These are phyloP conservation scores for Hura crepitans DNA, from an alignment of 441 rosid species.

Conservation along the genomic window DNA sequence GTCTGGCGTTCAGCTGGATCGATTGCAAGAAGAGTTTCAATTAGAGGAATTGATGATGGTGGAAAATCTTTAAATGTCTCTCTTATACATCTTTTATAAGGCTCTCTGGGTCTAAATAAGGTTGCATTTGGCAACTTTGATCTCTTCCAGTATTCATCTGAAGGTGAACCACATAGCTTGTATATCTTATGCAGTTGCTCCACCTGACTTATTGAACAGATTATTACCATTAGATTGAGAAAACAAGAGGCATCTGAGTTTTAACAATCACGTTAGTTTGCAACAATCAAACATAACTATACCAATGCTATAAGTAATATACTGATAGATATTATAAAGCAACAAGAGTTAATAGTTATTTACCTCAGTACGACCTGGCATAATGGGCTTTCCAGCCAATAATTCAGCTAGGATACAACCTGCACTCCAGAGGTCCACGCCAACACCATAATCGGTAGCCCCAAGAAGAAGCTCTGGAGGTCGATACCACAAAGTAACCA, in stretches of 20 bases:
- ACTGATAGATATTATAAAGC: too few relatives aligned
- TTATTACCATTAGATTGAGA: conserved; percentile 5
- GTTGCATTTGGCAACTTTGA: conserved; percentile 86
- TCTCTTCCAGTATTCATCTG: conserved; percentile 91
- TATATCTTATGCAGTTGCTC: conserved; percentile 91
- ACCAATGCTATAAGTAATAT: neutral
- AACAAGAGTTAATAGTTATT: conserved; percentile 2
- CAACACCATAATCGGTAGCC: conserved; percentile 83
- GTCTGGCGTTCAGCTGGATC: conserved; percentile 87
- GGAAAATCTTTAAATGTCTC: conserved; percentile 85
- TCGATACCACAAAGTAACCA: conserved; percentile 89
- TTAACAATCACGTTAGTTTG: neutral
- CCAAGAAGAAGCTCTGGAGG: conserved; percentile 96
- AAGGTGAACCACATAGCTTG: conserved; percentile 84
- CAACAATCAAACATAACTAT: neutral
- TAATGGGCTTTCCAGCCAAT: conserved; percentile 80
- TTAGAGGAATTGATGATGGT: conserved; percentile 66
- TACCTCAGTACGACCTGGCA: conserved; percentile 98
- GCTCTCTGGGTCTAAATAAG: conserved; percentile 81
- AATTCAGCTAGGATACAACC: conserved; percentile 91
- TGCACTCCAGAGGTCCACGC: conserved; percentile 93
- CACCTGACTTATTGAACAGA: conserved; percentile 40
- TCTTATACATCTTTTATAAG: conserved; percentile 69
- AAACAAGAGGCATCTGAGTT: neutral
- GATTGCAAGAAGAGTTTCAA: conserved; percentile 81